Evolutionary conservation across 148 eudicot genomes (phyloP).

Genomic region (Rhododendron williamsianum): DNA sequence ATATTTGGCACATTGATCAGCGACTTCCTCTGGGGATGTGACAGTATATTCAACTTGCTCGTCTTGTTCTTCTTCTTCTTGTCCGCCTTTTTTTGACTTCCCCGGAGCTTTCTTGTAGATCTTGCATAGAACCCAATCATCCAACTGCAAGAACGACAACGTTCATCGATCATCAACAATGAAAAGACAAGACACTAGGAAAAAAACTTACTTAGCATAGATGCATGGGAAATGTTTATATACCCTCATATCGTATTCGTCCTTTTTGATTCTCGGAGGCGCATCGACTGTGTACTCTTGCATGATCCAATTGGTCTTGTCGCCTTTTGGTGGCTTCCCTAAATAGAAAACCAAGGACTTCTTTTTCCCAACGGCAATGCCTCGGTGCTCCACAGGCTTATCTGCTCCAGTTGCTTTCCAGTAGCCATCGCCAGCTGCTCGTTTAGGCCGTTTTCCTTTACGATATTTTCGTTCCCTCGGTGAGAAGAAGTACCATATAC

Average conservation of each 20-base stretch:
- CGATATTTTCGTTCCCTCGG: slow-evolving; percentile 30
- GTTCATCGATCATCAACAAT: not conserved
- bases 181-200: too few species aligned
- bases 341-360: slow-evolving; percentile 26
- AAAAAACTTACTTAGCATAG: not conserved
- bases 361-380: slow-evolving; percentile 6
- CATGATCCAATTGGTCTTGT: slow-evolving; percentile 30
- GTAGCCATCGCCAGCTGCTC: slow-evolving; percentile 30
- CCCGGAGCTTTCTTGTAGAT: slow-evolving; percentile 7
- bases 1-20: not conserved
- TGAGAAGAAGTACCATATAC: slow-evolving; percentile 36
- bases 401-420: slow-evolving; percentile 46
- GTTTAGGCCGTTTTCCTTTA: slow-evolving; percentile 28
- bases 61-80: not conserved
- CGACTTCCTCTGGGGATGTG: not conserved
- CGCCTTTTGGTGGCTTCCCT: slow-evolving; percentile 16
- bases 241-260: slow-evolving; percentile 17
- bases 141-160: slow-evolving; percentile 15
- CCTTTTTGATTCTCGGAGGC: not conserved
- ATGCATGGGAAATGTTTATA: not conserved
- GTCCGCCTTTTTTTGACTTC: not conserved
- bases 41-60: too few species aligned
- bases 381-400: not conserved
- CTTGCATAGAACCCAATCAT: slow-evolving; percentile 26
- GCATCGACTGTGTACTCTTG: slow-evolving; percentile 15